These are phyloP conservation scores for Myxozyma vanderwaltii DNA, from an alignment of 805 yeast genomes.

Conservation along the genomic window DNA sequence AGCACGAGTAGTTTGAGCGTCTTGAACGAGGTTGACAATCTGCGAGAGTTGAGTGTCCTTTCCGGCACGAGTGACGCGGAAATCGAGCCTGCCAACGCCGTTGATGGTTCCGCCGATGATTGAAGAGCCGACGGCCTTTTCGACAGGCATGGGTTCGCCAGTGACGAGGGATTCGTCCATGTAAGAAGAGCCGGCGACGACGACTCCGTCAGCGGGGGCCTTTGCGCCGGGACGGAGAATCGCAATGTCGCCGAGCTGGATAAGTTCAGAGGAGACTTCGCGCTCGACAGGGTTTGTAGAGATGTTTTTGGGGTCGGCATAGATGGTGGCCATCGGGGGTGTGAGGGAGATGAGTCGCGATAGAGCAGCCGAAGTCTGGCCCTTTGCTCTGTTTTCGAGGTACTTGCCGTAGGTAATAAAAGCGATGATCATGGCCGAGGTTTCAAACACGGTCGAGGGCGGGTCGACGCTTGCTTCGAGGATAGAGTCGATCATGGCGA, in stretches of 20 bases:
- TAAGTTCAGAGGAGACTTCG: constrained; percentile 67
- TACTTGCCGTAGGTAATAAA: constrained; percentile 90
- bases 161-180: constrained; percentile 88
- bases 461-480: constrained; percentile 47
- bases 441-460: constrained; percentile 71
- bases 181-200: constrained; percentile 76
- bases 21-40: constrained; percentile 80
- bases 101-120: constrained; percentile 93
- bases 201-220: constrained; percentile 88
- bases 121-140: constrained; percentile 58
- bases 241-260: constrained; percentile 77
- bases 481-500: constrained; percentile 55
- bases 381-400: constrained; percentile 88
- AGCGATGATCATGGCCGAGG: constrained; percentile 78
- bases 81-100: constrained; percentile 69
- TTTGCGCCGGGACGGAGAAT: constrained; percentile 82
- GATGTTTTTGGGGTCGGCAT: constrained; percentile 43
- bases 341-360: constrained; percentile 77
- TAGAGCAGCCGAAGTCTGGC: constrained; percentile 87
- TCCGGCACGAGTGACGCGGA: constrained; percentile 72
- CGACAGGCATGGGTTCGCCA: constrained; percentile 83
- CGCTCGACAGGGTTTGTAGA: constrained; percentile 44
- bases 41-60: constrained; percentile 83
- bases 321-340: constrained; percentile 72
- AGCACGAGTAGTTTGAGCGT: constrained; percentile 85